Evolutionary conservation across 116 monocot species (phyloP).

Genomic region (Posidonia oceanica): DNA sequence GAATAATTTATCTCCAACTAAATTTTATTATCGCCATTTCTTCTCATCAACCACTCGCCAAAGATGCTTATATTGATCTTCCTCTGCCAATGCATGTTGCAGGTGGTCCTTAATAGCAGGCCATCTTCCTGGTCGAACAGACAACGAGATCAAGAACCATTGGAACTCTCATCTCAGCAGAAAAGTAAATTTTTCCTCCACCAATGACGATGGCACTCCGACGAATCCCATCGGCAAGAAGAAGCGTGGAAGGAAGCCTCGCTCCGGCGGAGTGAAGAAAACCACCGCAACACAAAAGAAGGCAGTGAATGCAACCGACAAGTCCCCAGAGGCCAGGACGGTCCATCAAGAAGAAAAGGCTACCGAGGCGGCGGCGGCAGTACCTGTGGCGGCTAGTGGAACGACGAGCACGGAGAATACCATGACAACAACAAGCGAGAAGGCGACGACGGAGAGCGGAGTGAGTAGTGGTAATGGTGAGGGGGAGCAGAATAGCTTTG

Average conservation of each 20-base stretch:
- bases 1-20: too few relatives aligned
- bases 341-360: background rate
- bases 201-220: background rate
- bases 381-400: too few relatives aligned
- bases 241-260: slow-evolving; percentile 6
- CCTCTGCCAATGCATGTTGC: background rate
- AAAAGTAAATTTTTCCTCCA: slow-evolving; percentile 4
- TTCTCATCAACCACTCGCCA: too few relatives aligned
- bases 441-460: background rate
- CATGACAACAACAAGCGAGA: background rate
- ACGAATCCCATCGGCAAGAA: slow-evolving; percentile 2
- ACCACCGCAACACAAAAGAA: background rate
- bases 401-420: background rate
- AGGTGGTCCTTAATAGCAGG: slow-evolving; percentile 82
- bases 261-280: background rate
- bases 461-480: background rate
- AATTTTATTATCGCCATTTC: too few relatives aligned
- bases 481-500: slow-evolving; percentile 2
- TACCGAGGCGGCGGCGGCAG: background rate
- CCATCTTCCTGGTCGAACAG: slow-evolving; percentile 66
- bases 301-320: background rate
- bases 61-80: too few relatives aligned
- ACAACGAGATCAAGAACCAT: slow-evolving; percentile 94
- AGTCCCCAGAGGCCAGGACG: background rate
- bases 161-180: slow-evolving; percentile 86